These are phyloP conservation scores for Lactarius quietus DNA, from an alignment of 768 basidiomycete species.

Conservation along the genomic window DNA sequence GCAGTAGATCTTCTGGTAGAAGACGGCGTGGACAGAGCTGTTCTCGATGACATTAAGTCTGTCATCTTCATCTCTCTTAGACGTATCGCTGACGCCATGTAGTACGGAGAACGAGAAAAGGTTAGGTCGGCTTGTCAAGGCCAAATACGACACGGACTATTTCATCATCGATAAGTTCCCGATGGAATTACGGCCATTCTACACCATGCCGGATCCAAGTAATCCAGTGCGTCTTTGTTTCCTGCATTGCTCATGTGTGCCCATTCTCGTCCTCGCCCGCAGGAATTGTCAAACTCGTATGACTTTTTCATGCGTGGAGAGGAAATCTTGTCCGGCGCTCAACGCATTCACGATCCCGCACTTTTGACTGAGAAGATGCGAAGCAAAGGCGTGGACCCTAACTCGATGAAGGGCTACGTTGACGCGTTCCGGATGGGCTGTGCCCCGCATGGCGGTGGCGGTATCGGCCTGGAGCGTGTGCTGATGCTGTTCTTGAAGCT, in stretches of 20 bases:
- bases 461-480: conserved; percentile 92
- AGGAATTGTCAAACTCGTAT: conserved; percentile 96
- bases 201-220: conserved; percentile 96
- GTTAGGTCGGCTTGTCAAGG: conserved; percentile 84
- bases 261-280: conserved; percentile 6
- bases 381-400: conserved; percentile 83
- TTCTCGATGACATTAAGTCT: conserved; percentile 87
- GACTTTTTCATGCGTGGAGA: conserved; percentile 99
- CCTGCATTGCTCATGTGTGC: not conserved
- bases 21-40: conserved; percentile 76
- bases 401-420: conserved; percentile 86
- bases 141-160: conserved; percentile 96
- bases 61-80: conserved; percentile 27
- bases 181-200: conserved; percentile 91
- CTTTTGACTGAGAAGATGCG: conserved; percentile 84
- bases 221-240: conserved; percentile 61
- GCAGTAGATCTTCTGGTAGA: conserved; percentile 84
- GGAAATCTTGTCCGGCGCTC: conserved; percentile 97
- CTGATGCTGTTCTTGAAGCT: conserved; percentile 97
- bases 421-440: conserved; percentile 95
- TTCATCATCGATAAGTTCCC: conserved; percentile 99
- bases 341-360: conserved; percentile 90
- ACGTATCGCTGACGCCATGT: conserved; percentile 14
- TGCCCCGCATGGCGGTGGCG: conserved; percentile 95
- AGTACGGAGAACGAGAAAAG: conserved; percentile 96